Percentiles rank a stretch among this genome's conserved stretches.
These are phyloP conservation scores for Aspergillus ibericus DNA, from an alignment of 2,329 filamentous ascomycete species.

Conservation along the genomic window DNA sequence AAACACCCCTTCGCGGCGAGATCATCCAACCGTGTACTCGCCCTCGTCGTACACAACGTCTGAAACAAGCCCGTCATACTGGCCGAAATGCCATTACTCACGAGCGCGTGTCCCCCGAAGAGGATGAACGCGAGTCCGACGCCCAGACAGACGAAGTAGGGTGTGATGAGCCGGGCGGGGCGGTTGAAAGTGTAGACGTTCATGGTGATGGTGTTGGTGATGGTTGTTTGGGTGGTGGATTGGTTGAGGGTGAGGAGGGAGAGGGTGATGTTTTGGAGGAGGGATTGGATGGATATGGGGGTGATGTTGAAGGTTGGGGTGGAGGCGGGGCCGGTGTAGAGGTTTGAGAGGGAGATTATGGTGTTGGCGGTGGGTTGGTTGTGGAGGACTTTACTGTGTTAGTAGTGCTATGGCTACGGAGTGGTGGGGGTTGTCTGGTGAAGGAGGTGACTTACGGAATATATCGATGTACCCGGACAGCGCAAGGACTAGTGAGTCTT, in stretches of 20 bases:
- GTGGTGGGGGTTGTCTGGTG: no score
- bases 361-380: slow-evolving; percentile 3
- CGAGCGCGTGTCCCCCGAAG: slow-evolving; percentile 5
- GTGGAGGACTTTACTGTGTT: not conserved
- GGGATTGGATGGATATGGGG: not conserved
- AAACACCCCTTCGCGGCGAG: slow-evolving; percentile 14
- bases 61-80: slow-evolving; percentile 11
- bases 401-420: no score
- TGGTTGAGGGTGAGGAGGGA: slow-evolving; percentile 11
- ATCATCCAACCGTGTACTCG: slow-evolving; percentile 5
- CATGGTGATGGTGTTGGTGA: slow-evolving; percentile 1
- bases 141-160: slow-evolving; percentile 8
- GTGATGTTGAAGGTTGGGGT: slow-evolving; percentile 7
- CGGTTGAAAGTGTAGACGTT: slow-evolving; percentile 10
- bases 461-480: not conserved
- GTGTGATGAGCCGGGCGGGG: slow-evolving; percentile 2
- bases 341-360: not conserved
- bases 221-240: not conserved
- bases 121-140: slow-evolving; percentile 7
- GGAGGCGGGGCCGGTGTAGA: not conserved
- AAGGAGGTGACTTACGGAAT: not conserved
- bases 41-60: slow-evolving; percentile 11
- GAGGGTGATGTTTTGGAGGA: slow-evolving; percentile 15
- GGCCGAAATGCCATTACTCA: slow-evolving; percentile 14
- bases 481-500: not conserved